Base-by-base conservation (phyloP, 257 asterid species). In the Solanum dulcamara region DNA sequence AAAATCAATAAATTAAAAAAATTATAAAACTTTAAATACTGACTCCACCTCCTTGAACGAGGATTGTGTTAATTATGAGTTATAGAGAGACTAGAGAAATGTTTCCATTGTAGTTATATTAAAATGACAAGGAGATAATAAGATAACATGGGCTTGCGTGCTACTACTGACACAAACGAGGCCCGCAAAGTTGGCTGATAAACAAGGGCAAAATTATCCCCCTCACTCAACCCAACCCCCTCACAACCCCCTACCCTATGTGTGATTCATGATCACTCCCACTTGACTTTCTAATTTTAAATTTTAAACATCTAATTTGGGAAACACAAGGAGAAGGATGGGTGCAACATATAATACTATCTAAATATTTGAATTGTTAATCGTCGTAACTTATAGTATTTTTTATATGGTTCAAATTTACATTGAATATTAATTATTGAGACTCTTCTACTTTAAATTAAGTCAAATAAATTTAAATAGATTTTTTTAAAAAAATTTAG, bases 81-180 rank as follows among this genome's bases (percentile, higher is more conserved):
- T 70, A 10, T n/a, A 20, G 30, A 9, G 14, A 59, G 67, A n/a
- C 26, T 3, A 9, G 14, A 46, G 7, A 44, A 35, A 26, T 26
- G 26, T 10, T 38, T n/a, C 33, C 1, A n/a, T 71, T 24, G 50
- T 26, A 28, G 53, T 46, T 77, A 46, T 60, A 53, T 60, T 67
- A 51, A 83, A 79, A 67, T 28, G 87, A 17, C 32, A 33, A 75
- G 50, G 81, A 71, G 87, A 86, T 81, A 88, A 84, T 66, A 86
- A 33, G 92, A 85, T 85, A 86, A 90, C 92, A 74, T 90, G 92
- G 90, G 87, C 90, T 88, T 86, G 92, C 87, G 88, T 85, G 88
- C 88, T 85, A 2, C 26, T 24, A 60, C 87, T 79, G 88, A 86
- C 88, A 84, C 89, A 85, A 81, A 77, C 50, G 85, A 86, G 89